Evolutionary conservation across 1,284 basidiomycete genomes (phyloP), one percentile per base, ranked within the genome.

Genomic region (Hemileccinum hortonii): DNA sequence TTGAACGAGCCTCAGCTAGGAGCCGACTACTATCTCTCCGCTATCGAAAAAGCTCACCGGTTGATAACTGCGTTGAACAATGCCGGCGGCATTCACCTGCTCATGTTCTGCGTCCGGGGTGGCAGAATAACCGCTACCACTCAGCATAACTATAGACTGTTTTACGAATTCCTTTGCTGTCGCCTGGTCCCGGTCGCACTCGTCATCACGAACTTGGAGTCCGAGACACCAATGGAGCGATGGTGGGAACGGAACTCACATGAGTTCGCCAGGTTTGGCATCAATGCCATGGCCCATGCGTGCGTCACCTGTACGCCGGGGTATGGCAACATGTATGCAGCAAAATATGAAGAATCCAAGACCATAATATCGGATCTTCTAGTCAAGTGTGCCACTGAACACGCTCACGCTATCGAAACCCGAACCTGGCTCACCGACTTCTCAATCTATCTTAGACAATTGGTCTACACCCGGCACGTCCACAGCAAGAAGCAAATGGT

Each of bases 341-440:
- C 60, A 48, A 67, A 69, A 58, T 67, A 67, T 30, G 56, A 65
- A 50, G 63, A 64, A 39, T 69, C 66, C 45, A 69, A 64, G 61
- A 47, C 38, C 6, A 12, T 49, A 19, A 60, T 67, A n/a, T 61
- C 51, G 29, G 53, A 61, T 16, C 64, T 68, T 52, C 60, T 68
- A 29, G 42, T 48, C 44, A 56, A 54, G 32, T 64, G 58, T 46
- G 47, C 63, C 18, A 53, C 49, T 14, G 54, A 55, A n/a, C 57
- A 59, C 32, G 64, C 59, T 35, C 55, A 65, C 30, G 40, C 47
- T 3, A 1, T 67, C 32, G 64, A 67, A 26, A 65, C 55, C 24
- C 62, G 54, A 32, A 59, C 53, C 39, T 69, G 64, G 66, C 52
- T 67, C 44, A 58, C 60, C 37, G 50, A 52, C 40, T 54, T 65